Evolutionary conservation across 1,284 basidiomycete species (phyloP).

Genomic region (Ceratobasidium sp.): DNA sequence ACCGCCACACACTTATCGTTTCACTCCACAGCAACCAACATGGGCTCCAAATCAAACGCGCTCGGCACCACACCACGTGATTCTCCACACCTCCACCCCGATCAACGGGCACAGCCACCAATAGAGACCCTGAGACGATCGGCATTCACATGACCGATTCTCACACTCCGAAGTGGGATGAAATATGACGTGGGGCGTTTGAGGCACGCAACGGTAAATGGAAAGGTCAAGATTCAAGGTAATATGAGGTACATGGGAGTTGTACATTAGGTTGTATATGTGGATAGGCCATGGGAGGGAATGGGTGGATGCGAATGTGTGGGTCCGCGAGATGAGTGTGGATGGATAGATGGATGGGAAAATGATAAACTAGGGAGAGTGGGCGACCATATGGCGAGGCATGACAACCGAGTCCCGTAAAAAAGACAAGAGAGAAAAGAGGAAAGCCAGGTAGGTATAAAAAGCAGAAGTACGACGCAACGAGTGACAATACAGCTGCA

Average conservation of each 20-base stretch:
- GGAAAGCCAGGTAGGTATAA: slow-evolving; percentile 8
- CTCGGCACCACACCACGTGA: not conserved
- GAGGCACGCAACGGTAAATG: not conserved
- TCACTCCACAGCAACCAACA: slow-evolving; percentile 21
- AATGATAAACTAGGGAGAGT: slow-evolving; percentile 12
- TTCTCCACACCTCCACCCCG: not conserved
- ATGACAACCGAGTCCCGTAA: slow-evolving; percentile 25
- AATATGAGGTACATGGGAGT: slow-evolving; percentile 10
- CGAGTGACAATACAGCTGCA: slow-evolving; percentile 28
- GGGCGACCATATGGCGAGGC: slow-evolving; percentile 9
- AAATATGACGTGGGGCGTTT: slow-evolving; percentile 29
- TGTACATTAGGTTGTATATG: slow-evolving; percentile 19
- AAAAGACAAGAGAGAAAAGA: slow-evolving; percentile 7
- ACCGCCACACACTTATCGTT: not conserved
- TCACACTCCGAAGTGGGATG: slow-evolving; percentile 16
- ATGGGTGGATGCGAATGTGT: slow-evolving; percentile 12
- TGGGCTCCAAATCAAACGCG: not conserved
- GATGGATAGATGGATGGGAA: not conserved
- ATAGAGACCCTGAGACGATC: not conserved
- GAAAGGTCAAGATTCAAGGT: not conserved
- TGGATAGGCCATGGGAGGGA: not conserved
- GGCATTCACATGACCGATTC: slow-evolving; percentile 14
- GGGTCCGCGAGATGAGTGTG: slow-evolving; percentile 26
- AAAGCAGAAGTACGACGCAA: slow-evolving; percentile 27
- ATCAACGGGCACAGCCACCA: slow-evolving; percentile 7